phyloP scores from a whole-genome alignment of 2,329 filamentous ascomycete species.

The Thelonectria blattea region DNA sequence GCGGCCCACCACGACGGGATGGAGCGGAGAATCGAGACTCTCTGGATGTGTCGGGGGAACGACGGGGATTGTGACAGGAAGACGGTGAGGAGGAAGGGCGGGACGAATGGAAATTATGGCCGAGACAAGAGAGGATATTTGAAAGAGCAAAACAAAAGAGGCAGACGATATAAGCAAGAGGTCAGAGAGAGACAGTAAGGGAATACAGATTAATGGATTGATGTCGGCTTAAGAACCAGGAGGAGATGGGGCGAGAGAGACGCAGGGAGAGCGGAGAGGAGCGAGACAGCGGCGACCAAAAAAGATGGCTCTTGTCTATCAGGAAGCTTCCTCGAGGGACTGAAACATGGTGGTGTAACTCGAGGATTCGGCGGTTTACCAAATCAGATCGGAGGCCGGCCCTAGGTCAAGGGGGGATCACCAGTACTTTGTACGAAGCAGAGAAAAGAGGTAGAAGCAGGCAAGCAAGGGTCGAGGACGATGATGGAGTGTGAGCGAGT shows the following conservation, averaged over 20 bases:
- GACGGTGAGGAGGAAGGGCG: conserved; percentile 1
- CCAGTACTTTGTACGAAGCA: neutral
- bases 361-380: conserved; percentile 37
- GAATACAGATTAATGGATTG: conserved; percentile 9
- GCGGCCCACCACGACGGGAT: conserved; percentile 11
- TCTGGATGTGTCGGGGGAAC: neutral
- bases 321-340: conserved; percentile 37
- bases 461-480: conserved; percentile 4
- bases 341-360: conserved; percentile 48
- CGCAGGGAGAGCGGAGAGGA: conserved; percentile 4
- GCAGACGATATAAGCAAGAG: conserved; percentile 3
- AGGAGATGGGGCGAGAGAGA: conserved; percentile 4
- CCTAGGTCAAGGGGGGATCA: conserved; percentile 10
- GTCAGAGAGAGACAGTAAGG: conserved; percentile 2
- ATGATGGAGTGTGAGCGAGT: neutral
- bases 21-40: neutral
- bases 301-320: conserved; percentile 28
- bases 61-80: conserved; percentile 2
- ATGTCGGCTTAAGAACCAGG: conserved; percentile 5
- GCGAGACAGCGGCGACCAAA: conserved; percentile 10
- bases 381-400: conserved; percentile 35
- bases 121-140: conserved; percentile 11
- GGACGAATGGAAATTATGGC: conserved; percentile 5
- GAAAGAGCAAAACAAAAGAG: conserved; percentile 3
- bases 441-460: neutral